Evolutionary conservation across 1,284 basidiomycete genomes (phyloP).

Genomic region (Flammula alnicola): DNA sequence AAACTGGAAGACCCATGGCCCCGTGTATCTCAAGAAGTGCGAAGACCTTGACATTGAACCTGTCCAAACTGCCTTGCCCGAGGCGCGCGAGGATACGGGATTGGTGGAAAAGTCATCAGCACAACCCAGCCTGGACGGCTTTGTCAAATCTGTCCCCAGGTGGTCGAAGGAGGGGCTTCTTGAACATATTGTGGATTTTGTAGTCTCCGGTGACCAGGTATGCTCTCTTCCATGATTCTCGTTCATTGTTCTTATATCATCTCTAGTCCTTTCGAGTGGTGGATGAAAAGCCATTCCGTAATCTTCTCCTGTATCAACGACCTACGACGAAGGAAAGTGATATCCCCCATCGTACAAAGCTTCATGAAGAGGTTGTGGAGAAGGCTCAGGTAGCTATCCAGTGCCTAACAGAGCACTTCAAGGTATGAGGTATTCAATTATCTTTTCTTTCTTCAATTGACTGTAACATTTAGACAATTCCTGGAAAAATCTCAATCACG

Average conservation of each 20-base stretch:
- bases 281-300: constrained; percentile 17
- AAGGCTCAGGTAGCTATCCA: constrained; percentile 16
- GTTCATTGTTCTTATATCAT: neutral
- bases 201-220: constrained; percentile 23
- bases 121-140: constrained; percentile 11
- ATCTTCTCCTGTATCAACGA: constrained; percentile 22
- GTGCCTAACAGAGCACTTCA: constrained; percentile 16
- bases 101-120: neutral
- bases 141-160: constrained; percentile 11
- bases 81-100: neutral
- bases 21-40: constrained; percentile 15
- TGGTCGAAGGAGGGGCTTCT: constrained; percentile 22
- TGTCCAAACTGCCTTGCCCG: constrained; percentile 5
- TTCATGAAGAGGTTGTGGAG: constrained; percentile 18
- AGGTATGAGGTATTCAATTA: too few species aligned
- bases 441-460: neutral
- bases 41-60: constrained; percentile 12
- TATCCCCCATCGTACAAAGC: constrained; percentile 25
- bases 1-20: constrained; percentile 15
- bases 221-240: neutral
- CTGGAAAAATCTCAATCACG: constrained; percentile 23
- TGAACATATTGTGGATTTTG: constrained; percentile 21
- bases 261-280: constrained; percentile 14
- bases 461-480: constrained; percentile 11
- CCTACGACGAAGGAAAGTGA: constrained; percentile 23